These are phyloP conservation scores for Trametes cubensis DNA, from an alignment of 768 basidiomycete species.

Conservation along the genomic window DNA sequence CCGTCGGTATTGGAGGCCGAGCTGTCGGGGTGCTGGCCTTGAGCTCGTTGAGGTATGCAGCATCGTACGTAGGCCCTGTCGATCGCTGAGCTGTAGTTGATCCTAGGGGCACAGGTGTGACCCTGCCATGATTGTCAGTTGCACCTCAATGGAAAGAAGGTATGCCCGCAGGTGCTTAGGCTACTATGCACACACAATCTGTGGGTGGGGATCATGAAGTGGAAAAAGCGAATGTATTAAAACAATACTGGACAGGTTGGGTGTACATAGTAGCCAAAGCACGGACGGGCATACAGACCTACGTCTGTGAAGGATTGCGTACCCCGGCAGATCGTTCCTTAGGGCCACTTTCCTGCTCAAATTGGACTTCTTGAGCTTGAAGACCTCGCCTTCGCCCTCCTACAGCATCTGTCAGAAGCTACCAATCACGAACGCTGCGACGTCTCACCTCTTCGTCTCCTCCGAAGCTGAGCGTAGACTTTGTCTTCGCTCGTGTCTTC, in stretches of 20 bases:
- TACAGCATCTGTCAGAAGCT: constrained; percentile 40
- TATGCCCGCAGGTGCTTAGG: constrained; percentile 1
- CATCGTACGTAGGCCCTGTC: constrained; percentile 65
- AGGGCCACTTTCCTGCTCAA: constrained; percentile 68
- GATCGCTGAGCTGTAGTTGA: constrained; percentile 50
- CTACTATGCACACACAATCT: constrained; percentile 20
- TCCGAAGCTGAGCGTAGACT: constrained; percentile 79
- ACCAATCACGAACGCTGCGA: constrained; percentile 9
- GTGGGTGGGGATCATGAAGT: too few relatives aligned
- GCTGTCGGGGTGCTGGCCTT: constrained; percentile 74
- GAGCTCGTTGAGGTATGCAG: constrained; percentile 73
- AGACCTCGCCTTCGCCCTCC: constrained; percentile 64
- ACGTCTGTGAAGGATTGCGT: not conserved
- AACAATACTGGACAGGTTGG: not conserved
- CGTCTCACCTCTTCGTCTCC: constrained; percentile 60
- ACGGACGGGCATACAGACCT: not conserved
- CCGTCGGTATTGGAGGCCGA: constrained; percentile 43
- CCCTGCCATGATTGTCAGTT: not conserved
- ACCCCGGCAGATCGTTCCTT: constrained; percentile 41
- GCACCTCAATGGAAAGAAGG: not conserved
- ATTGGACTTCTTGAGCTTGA: constrained; percentile 80
- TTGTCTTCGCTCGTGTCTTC: constrained; percentile 62
- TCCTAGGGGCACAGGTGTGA: constrained; percentile 48
- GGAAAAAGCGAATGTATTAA: constrained; percentile 1
- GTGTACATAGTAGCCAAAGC: constrained; percentile 22